Conservation (phyloP, 2,329 filamentous ascomycete species). For the Parascedosporium putredinis region DNA sequence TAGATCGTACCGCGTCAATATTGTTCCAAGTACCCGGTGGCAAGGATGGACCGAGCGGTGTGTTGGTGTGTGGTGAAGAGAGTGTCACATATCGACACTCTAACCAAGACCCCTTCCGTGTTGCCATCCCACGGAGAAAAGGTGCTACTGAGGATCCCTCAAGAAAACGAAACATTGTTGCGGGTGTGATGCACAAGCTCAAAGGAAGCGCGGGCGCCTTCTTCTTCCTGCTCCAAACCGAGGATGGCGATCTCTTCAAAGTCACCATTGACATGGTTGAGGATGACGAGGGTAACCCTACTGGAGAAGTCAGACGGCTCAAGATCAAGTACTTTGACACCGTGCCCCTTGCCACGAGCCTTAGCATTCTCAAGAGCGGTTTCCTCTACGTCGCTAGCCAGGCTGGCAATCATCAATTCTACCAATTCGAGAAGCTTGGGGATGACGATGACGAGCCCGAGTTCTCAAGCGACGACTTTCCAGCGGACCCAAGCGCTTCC, state of each 20-base stretch:
- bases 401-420: constrained; percentile 87
- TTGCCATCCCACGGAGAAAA: constrained; percentile 77
- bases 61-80: constrained; percentile 88
- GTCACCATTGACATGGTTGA: constrained; percentile 85
- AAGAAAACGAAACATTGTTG: constrained; percentile 75
- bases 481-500: constrained; percentile 59
- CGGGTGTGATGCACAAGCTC: constrained; percentile 95
- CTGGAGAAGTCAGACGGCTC: constrained; percentile 69
- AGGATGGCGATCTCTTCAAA: constrained; percentile 98
- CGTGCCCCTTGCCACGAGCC: constrained; percentile 73
- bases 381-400: constrained; percentile 91
- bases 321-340: constrained; percentile 99
- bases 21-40: constrained; percentile 95
- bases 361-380: constrained; percentile 90
- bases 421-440: constrained; percentile 93
- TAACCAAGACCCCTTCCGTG: constrained; percentile 79
- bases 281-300: constrained; percentile 66
- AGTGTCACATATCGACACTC: constrained; percentile 96
- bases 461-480: constrained; percentile 74
- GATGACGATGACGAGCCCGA: constrained; percentile 88
- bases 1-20: constrained; percentile 79
- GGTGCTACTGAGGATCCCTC: constrained; percentile 88
- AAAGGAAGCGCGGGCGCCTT: constrained; percentile 75
- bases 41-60: constrained; percentile 85
- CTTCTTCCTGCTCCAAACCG: constrained; percentile 91